A percentile compares a stretch with the other conserved stretches of the same genome.
phyloP scores from a whole-genome alignment of 768 basidiomycete species.

The Termitomyces sp. region DNA sequence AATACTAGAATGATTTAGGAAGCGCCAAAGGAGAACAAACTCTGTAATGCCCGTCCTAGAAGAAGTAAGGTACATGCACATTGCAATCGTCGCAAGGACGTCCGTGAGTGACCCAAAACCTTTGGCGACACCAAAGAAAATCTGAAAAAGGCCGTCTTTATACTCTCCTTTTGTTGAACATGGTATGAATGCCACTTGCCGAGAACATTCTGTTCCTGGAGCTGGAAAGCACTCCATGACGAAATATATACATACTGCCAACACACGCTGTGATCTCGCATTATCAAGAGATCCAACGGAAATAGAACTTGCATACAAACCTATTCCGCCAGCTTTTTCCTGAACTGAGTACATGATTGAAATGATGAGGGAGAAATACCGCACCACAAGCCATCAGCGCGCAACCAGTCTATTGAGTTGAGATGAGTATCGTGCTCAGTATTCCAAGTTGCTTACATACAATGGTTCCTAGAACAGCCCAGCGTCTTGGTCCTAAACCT shows the following conservation, averaged over 20 bases:
- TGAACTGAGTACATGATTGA: constrained; percentile 3
- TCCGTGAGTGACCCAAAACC: constrained; percentile 38
- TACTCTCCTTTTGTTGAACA: not conserved
- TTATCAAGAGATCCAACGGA: not conserved
- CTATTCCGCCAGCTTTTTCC: constrained; percentile 21
- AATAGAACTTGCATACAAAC: constrained; percentile 8
- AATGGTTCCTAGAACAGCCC: constrained; percentile 20
- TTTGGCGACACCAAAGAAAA: constrained; percentile 38
- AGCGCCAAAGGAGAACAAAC: constrained; percentile 18
- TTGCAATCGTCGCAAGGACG: constrained; percentile 36
- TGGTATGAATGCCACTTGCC: constrained; percentile 14
- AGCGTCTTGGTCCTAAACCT: constrained; percentile 17
- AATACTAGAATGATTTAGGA: not conserved
- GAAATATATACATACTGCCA: constrained; percentile 30
- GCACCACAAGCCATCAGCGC: constrained; percentile 24
- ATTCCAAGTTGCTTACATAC: constrained; percentile 14
- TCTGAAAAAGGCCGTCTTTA: constrained; percentile 15
- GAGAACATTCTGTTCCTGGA: constrained; percentile 21
- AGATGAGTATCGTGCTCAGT: too few relatives aligned
- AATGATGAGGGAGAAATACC: not conserved
- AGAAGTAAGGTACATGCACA: constrained; percentile 33
- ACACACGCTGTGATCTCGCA: constrained; percentile 21
- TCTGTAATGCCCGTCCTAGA: constrained; percentile 29
- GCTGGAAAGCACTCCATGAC: constrained; percentile 24
- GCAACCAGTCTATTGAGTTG: constrained; percentile 14